A percentile compares a stretch with the other conserved stretches of the same genome.
These are phyloP conservation scores for Didymellaceae sp. DNA, from an alignment of 2,329 filamentous ascomycete genomes.

Conservation along the genomic window DNA sequence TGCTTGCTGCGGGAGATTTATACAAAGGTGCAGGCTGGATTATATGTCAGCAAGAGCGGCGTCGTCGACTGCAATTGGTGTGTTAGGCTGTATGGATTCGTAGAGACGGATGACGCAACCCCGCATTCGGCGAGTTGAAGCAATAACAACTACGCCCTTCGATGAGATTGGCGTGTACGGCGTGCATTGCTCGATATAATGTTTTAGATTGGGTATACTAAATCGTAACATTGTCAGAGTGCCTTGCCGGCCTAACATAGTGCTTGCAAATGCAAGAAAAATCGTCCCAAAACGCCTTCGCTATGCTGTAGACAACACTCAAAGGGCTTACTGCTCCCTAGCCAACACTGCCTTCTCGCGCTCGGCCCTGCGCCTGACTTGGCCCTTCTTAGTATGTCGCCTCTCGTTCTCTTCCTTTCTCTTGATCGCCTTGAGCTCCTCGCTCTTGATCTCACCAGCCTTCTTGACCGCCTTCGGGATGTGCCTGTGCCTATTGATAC, in stretches of 20 bases:
- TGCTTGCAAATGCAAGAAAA: slow-evolving; percentile 10
- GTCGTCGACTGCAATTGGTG: background rate
- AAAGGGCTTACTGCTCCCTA: slow-evolving; percentile 59
- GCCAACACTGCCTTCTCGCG: slow-evolving; percentile 92
- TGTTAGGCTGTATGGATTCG: slow-evolving; percentile 5
- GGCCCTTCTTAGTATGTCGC: slow-evolving; percentile 85
- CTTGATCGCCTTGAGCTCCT: slow-evolving; percentile 88
- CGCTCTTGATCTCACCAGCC: slow-evolving; percentile 90
- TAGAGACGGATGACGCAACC: slow-evolving; percentile 12
- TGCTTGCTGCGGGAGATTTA: background rate
- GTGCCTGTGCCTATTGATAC: slow-evolving; percentile 90
- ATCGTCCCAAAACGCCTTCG: slow-evolving; percentile 37
- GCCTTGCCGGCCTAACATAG: background rate
- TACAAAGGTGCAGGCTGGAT: background rate
- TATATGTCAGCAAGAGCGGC: background rate
- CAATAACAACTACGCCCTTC: background rate
- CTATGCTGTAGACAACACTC: slow-evolving; percentile 36
- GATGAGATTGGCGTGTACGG: background rate
- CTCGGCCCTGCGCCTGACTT: slow-evolving; percentile 74
- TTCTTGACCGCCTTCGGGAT: slow-evolving; percentile 94
- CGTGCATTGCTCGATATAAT: background rate
- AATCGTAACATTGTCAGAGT: background rate
- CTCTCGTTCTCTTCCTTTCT: slow-evolving; percentile 92
- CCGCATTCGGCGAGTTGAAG: background rate
- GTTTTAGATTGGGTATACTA: slow-evolving; percentile 11